Evolutionary conservation across 345 rosid genomes (phyloP), one percentile per base, ranked within the genome.

Genomic region (Limnanthes douglasii): DNA sequence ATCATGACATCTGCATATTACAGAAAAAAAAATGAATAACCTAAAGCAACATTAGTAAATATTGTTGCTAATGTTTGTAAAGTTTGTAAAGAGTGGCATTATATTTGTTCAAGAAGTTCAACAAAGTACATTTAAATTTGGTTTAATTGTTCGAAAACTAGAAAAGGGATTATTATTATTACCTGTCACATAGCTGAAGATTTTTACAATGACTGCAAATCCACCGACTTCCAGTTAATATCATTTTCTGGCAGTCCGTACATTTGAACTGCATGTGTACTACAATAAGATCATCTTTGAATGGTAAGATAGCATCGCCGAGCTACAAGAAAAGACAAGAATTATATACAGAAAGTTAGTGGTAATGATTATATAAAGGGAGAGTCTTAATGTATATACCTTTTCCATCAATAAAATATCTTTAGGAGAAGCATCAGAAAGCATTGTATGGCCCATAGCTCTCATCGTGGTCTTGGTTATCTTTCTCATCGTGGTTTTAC

Each of bases 121-220:
- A n/a, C n/a, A n/a, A n/a, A n/a, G n/a, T n/a, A n/a, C n/a, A n/a
- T n/a, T n/a, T n/a, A n/a, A n/a, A n/a, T n/a, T n/a, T n/a, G n/a
- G n/a, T n/a, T n/a, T n/a, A n/a, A n/a, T n/a, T n/a, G n/a, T n/a
- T n/a, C n/a, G n/a, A n/a, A n/a, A n/a, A n/a, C n/a, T n/a, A n/a
- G n/a, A n/a, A n/a, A n/a, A n/a, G n/a, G n/a, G 51, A 16, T 16
- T 4, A n/a, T n/a, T n/a, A n/a, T n/a, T n/a, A 13, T 43, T 49
- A 75, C 86, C 68, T 68, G 47, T 60, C 68, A 59, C 93, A 84
- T n/a, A 75, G 41, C 24, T 75, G 76, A 53, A 68, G 64, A 35
- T 59, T 56, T 51, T 75, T 70, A 59, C 95, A 75, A 23, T 48
- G 64, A n/a, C 21, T 13, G 46, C 86, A 84, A 45, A 31, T 29